Evolutionary conservation across 805 yeast species (phyloP).

Genomic region (Metschnikowia vanudenii): DNA sequence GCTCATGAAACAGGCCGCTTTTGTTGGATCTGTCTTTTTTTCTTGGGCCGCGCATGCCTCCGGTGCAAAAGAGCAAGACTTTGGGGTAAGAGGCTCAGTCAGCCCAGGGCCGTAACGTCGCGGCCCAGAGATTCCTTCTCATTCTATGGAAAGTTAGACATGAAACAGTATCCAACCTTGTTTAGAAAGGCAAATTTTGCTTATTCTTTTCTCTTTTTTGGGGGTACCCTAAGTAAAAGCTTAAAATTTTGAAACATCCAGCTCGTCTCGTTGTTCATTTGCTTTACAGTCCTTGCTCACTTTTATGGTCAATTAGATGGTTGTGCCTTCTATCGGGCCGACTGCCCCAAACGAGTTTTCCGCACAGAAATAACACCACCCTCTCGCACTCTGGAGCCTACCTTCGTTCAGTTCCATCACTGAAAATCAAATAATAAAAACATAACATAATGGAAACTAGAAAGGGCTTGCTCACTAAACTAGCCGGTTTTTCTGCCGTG

Average conservation of each 20-base stretch:
- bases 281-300: too few species aligned
- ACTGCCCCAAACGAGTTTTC: not conserved
- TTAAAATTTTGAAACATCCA: too few species aligned
- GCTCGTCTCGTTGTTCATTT: too few species aligned
- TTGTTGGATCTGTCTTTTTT: constrained; percentile 1
- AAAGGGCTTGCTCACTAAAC: constrained; percentile 33
- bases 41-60: constrained; percentile 11
- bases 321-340: too few species aligned
- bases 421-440: not conserved
- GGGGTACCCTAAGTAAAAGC: too few species aligned
- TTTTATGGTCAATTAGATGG: too few species aligned
- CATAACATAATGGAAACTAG: constrained; percentile 32
- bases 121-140: not conserved
- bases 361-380: not conserved
- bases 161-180: too few species aligned
- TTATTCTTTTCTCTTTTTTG: too few species aligned
- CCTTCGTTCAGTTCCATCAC: not conserved
- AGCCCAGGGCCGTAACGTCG: not conserved
- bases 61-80: not conserved
- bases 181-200: too few species aligned
- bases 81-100: not conserved
- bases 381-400: not conserved
- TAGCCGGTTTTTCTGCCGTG: constrained; percentile 30
- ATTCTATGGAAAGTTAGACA: not conserved
- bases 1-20: not conserved